These are phyloP conservation scores for Diplodia corticola DNA, from an alignment of 2,329 filamentous ascomycete genomes.

Conservation along the genomic window DNA sequence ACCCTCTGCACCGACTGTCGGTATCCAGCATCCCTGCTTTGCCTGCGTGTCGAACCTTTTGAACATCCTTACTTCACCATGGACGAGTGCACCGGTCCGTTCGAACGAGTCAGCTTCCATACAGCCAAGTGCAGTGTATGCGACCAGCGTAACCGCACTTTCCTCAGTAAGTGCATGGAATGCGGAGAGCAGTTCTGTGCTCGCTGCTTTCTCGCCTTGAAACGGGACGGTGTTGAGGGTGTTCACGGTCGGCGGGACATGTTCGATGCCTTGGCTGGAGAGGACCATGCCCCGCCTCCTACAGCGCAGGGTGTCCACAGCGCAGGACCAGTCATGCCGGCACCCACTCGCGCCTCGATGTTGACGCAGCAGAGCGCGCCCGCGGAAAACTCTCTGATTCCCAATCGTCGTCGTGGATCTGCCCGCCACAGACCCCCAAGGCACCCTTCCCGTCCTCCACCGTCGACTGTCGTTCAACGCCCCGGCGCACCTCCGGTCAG, in stretches of 20 bases:
- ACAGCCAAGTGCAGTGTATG: constrained; percentile 42
- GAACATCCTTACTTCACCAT: background rate
- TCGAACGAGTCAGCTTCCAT: constrained; percentile 32
- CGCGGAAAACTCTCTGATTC: background rate
- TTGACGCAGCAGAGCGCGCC: background rate
- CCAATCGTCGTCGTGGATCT: background rate
- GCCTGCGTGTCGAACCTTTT: background rate
- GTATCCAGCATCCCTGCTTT: too few relatives aligned
- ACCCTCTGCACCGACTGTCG: background rate
- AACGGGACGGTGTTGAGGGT: constrained; percentile 17
- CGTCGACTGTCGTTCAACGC: background rate
- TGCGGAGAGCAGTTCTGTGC: constrained; percentile 39
- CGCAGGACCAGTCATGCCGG: background rate
- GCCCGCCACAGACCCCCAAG: background rate
- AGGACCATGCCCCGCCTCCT: background rate
- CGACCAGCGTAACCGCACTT: constrained; percentile 35
- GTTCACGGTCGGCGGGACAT: constrained; percentile 14
- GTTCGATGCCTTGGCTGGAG: too few relatives aligned
- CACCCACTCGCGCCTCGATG: background rate
- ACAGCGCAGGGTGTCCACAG: background rate
- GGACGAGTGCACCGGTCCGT: constrained; percentile 26
- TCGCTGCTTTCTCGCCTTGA: constrained; percentile 29
- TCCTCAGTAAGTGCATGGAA: constrained; percentile 36
- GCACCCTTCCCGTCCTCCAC: background rate
- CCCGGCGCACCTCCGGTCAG: background rate